A percentile compares a stretch with the other conserved stretches of the same genome.
Conservation (phyloP, 192 early-diverging fungal genomes). For the Backusella psychrophila region DNA sequence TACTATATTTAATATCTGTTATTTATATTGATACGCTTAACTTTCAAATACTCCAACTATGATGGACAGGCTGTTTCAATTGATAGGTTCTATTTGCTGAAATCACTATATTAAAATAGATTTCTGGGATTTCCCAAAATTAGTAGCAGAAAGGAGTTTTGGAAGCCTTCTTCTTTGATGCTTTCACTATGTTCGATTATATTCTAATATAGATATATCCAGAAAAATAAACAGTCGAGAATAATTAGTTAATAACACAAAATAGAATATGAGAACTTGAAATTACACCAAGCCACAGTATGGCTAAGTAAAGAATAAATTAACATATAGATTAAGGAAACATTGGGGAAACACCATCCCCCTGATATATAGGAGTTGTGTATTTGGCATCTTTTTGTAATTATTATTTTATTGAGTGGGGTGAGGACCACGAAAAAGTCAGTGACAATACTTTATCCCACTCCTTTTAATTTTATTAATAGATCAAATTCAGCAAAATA, state of each 20-base stretch:
- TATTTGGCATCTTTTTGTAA: background rate
- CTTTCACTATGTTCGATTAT: background rate
- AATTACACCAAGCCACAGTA: slow-evolving; percentile 1
- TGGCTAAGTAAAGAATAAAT: slow-evolving; percentile 6
- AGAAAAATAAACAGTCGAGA: background rate
- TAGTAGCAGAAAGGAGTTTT: background rate
- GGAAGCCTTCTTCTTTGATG: background rate
- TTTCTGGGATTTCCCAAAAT: background rate
- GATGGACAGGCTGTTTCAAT: background rate
- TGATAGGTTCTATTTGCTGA: background rate
- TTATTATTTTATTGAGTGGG: background rate
- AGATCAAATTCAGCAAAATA: slow-evolving; percentile 8
- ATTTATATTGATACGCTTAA: background rate
- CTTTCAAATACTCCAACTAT: background rate
- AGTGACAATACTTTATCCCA: background rate
- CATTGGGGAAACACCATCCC: background rate
- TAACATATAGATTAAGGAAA: background rate
- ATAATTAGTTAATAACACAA: slow-evolving; percentile 6
- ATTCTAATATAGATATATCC: background rate
- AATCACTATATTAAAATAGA: background rate
- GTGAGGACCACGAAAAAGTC: background rate
- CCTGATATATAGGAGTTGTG: background rate
- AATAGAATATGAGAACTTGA: slow-evolving; percentile 2
- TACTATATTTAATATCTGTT: background rate
- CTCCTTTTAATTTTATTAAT: slow-evolving; percentile 10